phyloP scores from a whole-genome alignment of 2,329 filamentous ascomycete genomes.

The Trichoderma simmonsii region DNA sequence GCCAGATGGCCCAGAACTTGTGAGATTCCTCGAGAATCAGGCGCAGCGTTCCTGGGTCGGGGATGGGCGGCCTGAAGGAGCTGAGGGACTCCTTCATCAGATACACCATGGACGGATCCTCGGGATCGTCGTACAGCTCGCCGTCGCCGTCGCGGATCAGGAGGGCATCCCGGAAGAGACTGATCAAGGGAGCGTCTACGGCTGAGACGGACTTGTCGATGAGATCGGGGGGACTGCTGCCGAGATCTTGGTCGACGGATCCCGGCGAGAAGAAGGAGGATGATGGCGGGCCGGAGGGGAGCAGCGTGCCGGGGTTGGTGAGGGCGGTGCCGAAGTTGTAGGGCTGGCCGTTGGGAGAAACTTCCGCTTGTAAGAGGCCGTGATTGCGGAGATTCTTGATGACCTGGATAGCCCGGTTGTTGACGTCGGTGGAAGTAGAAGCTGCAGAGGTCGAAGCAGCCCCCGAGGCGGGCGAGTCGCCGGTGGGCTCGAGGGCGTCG shows the following conservation, averaged over 20 bases:
- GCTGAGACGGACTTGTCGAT: background rate
- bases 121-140: conserved; percentile 11
- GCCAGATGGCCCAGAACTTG: conserved; percentile 28
- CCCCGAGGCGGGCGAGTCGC: background rate
- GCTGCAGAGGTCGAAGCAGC: background rate
- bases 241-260: background rate
- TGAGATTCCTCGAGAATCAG: conserved; percentile 25
- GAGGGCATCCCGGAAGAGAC: conserved; percentile 19
- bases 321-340: background rate
- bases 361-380: background rate
- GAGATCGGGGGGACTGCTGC: background rate
- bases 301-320: background rate
- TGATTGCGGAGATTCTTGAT: conserved; percentile 9
- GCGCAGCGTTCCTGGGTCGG: conserved; percentile 16
- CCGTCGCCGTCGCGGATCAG: conserved; percentile 17
- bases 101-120: conserved; percentile 1
- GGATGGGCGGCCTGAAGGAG: conserved; percentile 18
- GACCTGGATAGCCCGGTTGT: background rate
- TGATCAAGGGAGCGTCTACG: conserved; percentile 13
- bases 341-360: background rate
- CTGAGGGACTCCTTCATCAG: conserved; percentile 17
- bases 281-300: background rate
- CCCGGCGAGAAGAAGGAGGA: conserved; percentile 5
- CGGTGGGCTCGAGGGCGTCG: background rate
- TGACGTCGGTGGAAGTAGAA: background rate